phyloP scores from a whole-genome alignment of 148 eudicot species.

The Chenopodium quinoa region DNA sequence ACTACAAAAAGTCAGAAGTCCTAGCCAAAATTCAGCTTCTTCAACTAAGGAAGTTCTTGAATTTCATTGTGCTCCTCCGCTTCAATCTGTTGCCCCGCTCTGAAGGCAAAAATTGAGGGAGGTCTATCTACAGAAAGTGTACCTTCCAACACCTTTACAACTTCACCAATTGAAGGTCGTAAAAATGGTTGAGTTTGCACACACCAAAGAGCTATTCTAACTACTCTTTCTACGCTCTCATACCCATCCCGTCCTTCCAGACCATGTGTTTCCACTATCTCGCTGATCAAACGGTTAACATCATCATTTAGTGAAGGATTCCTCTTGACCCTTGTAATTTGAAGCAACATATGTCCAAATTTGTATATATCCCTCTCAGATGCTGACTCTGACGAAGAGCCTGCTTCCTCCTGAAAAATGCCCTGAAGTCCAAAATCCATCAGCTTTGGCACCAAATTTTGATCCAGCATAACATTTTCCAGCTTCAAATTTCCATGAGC shows the following conservation, averaged over 20 bases:
- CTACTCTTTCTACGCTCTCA: conserved; percentile 46
- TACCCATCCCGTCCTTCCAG: conserved; percentile 25
- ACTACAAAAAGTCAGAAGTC: neutral
- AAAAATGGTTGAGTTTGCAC: conserved; percentile 53
- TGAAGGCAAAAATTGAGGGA: conserved; percentile 34
- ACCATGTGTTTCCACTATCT: conserved; percentile 29
- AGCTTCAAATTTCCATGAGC: conserved; percentile 56
- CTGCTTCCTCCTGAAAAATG: conserved; percentile 28
- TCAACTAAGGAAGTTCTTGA: conserved; percentile 25
- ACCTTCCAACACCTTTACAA: conserved; percentile 65
- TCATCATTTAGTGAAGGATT: conserved; percentile 21
- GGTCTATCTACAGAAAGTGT: conserved; percentile 63
- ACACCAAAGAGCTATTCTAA: conserved; percentile 61
- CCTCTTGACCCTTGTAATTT: conserved; percentile 42
- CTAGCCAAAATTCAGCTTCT: neutral
- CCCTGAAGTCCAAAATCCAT: conserved; percentile 50
- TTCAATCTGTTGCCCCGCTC: conserved; percentile 17
- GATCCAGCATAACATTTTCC: conserved; percentile 54
- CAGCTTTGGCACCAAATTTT: conserved; percentile 50
- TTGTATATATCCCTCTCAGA: conserved; percentile 52
- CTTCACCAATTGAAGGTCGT: conserved; percentile 64
- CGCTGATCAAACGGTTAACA: conserved; percentile 26
- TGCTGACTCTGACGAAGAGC: conserved; percentile 42
- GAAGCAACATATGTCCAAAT: conserved; percentile 48
- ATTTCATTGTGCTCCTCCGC: conserved; percentile 17